Evolutionary conservation across 306 rosid genomes (phyloP).

Genomic region (Senna siamea): DNA sequence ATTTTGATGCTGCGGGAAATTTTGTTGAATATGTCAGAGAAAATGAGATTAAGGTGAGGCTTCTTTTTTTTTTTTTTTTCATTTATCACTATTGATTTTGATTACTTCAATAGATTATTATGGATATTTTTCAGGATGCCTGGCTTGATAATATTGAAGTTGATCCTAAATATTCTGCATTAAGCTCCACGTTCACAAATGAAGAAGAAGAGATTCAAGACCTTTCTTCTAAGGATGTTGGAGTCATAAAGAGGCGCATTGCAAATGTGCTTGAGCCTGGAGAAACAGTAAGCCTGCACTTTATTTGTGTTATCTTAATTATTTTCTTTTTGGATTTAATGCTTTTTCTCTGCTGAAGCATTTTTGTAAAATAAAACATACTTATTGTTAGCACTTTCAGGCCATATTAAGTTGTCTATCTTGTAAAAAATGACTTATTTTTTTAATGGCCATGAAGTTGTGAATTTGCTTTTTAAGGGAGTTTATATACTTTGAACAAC

Average conservation of each 20-base stretch:
- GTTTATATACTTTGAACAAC: slow-evolving; percentile 14
- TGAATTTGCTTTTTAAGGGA: slow-evolving; percentile 25
- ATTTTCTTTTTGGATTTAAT: slow-evolving; percentile 18
- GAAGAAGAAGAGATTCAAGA: slow-evolving; percentile 58
- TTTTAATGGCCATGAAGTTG: slow-evolving; percentile 16
- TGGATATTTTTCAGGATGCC: slow-evolving; percentile 68
- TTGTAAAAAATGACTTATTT: neutral
- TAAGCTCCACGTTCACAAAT: slow-evolving; percentile 40
- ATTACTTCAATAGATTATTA: slow-evolving; percentile 20
- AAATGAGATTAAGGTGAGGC: slow-evolving; percentile 56
- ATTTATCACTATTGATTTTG: neutral
- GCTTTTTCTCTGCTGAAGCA: slow-evolving; percentile 29
- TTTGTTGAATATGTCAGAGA: slow-evolving; percentile 78
- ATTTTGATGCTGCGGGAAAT: slow-evolving; percentile 82
- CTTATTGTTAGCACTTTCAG: neutral
- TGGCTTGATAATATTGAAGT: slow-evolving; percentile 88
- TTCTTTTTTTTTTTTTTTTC: slow-evolving; percentile 4
- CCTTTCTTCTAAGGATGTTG: slow-evolving; percentile 72
- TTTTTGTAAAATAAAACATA: neutral
- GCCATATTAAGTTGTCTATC: neutral
- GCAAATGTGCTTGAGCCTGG: slow-evolving; percentile 78
- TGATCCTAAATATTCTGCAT: slow-evolving; percentile 70
- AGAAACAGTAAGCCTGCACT: slow-evolving; percentile 62
- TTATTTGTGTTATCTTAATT: slow-evolving; percentile 25
- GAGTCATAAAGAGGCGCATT: slow-evolving; percentile 81